Conservation (phyloP, 2,329 filamentous ascomycete genomes). For the Fusarium incarnatum region DNA sequence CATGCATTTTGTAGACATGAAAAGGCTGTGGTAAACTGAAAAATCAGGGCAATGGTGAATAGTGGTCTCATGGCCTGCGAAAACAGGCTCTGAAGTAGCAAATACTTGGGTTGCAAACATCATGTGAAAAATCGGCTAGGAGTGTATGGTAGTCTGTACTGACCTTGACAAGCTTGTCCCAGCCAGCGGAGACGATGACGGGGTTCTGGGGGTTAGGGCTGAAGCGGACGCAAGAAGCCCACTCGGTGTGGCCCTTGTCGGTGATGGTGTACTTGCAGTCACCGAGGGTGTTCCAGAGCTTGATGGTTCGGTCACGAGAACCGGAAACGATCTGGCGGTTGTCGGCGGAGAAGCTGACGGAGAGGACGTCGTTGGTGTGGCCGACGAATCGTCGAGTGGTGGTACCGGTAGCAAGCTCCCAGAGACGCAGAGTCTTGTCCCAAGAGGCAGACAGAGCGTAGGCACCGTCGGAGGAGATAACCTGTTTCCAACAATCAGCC, state of each 20-base stretch:
- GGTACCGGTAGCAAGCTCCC: constrained; percentile 97
- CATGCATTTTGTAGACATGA: background rate
- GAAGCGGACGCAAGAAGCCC: constrained; percentile 99
- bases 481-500: constrained; percentile 64
- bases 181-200: constrained; percentile 97
- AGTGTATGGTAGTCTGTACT: constrained; percentile 54
- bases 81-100: constrained; percentile 99
- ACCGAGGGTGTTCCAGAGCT: constrained; percentile 99
- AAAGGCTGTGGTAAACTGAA: constrained; percentile 29
- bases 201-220: constrained; percentile 99
- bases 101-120: constrained; percentile 98
- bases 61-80: constrained; percentile 91
- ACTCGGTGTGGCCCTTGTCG: constrained; percentile 99
- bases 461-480: constrained; percentile 99
- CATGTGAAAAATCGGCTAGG: constrained; percentile 66
- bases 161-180: constrained; percentile 99
- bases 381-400: constrained; percentile 99
- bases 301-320: constrained; percentile 98
- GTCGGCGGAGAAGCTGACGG: constrained; percentile 99
- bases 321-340: constrained; percentile 99
- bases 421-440: constrained; percentile 99
- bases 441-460: constrained; percentile 99
- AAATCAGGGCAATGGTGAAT: constrained; percentile 89
- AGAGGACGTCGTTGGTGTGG: constrained; percentile 99
- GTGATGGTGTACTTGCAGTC: constrained; percentile 99